Percentiles rank a stretch among this genome's conserved stretches.
Evolutionary conservation across 495 filamentous ascomycete genomes (phyloP).

Genomic region (Hyaloscypha variabilis): DNA sequence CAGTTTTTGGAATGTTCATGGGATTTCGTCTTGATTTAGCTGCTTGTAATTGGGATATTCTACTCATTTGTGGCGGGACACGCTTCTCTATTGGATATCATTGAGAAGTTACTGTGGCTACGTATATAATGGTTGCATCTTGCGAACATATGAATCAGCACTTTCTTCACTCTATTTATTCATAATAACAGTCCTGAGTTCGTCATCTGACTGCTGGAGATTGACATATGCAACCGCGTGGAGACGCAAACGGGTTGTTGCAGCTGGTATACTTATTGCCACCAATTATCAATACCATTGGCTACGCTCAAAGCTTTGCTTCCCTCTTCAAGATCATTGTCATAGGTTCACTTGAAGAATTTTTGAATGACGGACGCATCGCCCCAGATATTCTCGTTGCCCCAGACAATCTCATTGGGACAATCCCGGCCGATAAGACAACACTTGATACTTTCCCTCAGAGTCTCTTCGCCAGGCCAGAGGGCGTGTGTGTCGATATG

Average conservation of each 20-base stretch:
- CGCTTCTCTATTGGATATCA: neutral
- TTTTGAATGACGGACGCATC: neutral
- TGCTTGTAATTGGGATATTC: neutral
- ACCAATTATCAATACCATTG: neutral
- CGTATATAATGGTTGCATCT: neutral
- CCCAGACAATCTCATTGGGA: neutral
- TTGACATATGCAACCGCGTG: neutral
- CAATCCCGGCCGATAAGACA: slow-evolving; percentile 12
- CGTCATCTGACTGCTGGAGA: neutral
- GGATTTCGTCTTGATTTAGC: neutral
- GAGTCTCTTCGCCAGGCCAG: slow-evolving; percentile 2
- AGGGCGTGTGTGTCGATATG: slow-evolving; percentile 13
- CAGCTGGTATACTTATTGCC: neutral
- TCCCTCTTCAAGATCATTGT: slow-evolving; percentile 13
- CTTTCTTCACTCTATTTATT: neutral
- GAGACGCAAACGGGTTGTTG: neutral
- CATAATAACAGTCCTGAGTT: neutral
- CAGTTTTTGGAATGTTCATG: neutral
- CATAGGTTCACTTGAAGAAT: neutral
- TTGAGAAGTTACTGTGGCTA: neutral
- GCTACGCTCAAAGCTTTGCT: neutral
- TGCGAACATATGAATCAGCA: neutral
- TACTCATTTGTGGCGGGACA: neutral
- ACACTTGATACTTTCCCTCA: slow-evolving; percentile 7
- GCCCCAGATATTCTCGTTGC: slow-evolving; percentile 1